Evolutionary conservation across 768 basidiomycete species (phyloP).

Genomic region (Tulasnella calospora): DNA sequence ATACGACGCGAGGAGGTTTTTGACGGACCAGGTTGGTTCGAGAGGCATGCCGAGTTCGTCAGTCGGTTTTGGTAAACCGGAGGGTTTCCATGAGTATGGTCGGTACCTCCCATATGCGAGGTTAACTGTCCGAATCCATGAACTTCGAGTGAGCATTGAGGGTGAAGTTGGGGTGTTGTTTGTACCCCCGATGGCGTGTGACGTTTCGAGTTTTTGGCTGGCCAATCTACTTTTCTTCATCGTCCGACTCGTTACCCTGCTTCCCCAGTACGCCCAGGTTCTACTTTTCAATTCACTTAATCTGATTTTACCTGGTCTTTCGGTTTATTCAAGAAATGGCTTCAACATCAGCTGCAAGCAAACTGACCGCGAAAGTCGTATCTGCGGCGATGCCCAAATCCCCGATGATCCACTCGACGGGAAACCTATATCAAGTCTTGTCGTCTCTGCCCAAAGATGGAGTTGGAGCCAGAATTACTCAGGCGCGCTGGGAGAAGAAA

Average conservation of each 20-base stretch:
- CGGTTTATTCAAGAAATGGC: conserved; percentile 29
- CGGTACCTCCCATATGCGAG: conserved; percentile 23
- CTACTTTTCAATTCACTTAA: not conserved
- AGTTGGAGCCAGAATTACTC: conserved; percentile 62
- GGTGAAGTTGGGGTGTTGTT: conserved; percentile 22
- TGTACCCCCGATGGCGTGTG: conserved; percentile 31
- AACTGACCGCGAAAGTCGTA: conserved; percentile 33
- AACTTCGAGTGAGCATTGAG: conserved; percentile 31
- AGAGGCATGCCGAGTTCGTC: conserved; percentile 63
- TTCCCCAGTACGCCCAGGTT: not conserved
- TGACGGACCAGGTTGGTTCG: conserved; percentile 74
- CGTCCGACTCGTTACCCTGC: not conserved
- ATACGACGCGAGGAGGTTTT: conserved; percentile 70
- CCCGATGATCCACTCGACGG: conserved; percentile 22
- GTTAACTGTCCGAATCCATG: conserved; percentile 21
- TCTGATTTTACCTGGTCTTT: conserved; percentile 42
- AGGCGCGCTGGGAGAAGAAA: conserved; percentile 68
- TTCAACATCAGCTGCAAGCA: not conserved
- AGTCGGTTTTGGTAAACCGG: conserved; percentile 30
- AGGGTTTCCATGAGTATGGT: conserved; percentile 32
- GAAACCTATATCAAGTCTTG: conserved; percentile 65
- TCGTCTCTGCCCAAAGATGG: conserved; percentile 64
- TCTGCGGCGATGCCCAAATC: conserved; percentile 32
- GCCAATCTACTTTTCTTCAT: conserved; percentile 43
- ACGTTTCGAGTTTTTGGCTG: conserved; percentile 51